phyloP scores from a whole-genome alignment of 1,139 yeast genomes.

The Magnusiomyces suaveolens region DNA sequence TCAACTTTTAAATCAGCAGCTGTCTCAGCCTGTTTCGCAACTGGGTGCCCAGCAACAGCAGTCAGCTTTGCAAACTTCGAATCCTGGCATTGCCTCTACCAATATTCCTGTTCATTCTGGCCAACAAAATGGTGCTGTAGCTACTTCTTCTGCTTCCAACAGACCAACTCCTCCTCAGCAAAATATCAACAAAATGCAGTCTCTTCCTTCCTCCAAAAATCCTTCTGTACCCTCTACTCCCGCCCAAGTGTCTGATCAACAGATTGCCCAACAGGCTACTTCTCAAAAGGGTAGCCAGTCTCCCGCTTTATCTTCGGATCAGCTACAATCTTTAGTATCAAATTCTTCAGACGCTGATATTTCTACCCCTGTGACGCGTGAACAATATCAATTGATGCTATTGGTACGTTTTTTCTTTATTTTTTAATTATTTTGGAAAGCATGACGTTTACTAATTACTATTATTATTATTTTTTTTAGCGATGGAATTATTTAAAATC shows the following conservation, averaged over 20 bases:
- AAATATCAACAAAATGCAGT: background rate
- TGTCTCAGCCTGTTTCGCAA: background rate
- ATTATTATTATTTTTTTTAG: slow-evolving; percentile 15
- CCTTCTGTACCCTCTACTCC: slow-evolving; percentile 3
- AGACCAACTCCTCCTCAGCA: background rate
- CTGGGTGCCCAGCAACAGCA: background rate
- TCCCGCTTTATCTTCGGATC: background rate
- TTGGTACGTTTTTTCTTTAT: slow-evolving; percentile 22
- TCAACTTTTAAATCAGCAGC: background rate
- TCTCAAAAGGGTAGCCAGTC: background rate
- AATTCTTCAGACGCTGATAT: slow-evolving; percentile 8
- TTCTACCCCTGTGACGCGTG: slow-evolving; percentile 28
- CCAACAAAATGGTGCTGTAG: background rate
- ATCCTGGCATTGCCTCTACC: background rate
- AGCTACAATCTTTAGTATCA: background rate
- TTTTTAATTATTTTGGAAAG: background rate
- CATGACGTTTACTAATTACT: background rate
- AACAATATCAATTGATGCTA: slow-evolving; percentile 31
- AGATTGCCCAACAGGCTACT: background rate
- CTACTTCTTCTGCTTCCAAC: background rate
- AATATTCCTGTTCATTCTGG: background rate
- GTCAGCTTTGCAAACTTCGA: too few relatives aligned
- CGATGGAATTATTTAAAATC: slow-evolving; percentile 35
- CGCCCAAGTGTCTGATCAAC: background rate
- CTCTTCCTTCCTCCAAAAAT: background rate